phyloP scores from a whole-genome alignment of 140 eudicot species.

The Bidens hawaiensis region DNA sequence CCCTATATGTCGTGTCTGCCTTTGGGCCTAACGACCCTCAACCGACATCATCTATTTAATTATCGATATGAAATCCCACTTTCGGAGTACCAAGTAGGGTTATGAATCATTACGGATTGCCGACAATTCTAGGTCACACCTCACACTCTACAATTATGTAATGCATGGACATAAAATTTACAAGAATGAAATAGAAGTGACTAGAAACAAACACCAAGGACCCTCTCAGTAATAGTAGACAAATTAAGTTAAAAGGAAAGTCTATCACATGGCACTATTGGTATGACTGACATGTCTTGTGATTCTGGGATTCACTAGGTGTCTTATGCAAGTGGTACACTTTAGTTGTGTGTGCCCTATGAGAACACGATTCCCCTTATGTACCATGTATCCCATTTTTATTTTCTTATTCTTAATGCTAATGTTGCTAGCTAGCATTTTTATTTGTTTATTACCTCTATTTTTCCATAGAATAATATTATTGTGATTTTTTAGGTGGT shows the following conservation, averaged over 20 bases:
- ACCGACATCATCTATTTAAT: not conserved
- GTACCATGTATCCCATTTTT: slow-evolving; percentile 20
- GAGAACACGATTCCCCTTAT: slow-evolving; percentile 46
- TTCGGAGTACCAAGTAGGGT: not conserved
- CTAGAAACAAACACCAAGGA: slow-evolving; percentile 5
- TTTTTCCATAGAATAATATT: too few relatives aligned
- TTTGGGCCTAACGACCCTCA: not conserved
- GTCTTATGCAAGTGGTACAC: slow-evolving; percentile 19
- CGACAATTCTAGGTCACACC: not conserved
- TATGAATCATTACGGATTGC: not conserved
- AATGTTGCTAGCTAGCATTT: not conserved
- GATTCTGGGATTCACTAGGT: slow-evolving; percentile 10
- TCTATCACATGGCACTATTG: slow-evolving; percentile 17
- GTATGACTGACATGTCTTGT: slow-evolving; percentile 13
- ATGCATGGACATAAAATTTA: not conserved
- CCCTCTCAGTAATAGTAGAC: not conserved
- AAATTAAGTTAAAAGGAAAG: not conserved
- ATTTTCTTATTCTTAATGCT: not conserved
- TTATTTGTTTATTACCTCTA: not conserved
- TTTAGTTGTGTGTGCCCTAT: slow-evolving; percentile 35
- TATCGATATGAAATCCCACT: not conserved
- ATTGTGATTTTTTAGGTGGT: too few relatives aligned
- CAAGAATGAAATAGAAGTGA: slow-evolving; percentile 5
- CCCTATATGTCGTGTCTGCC: not conserved
- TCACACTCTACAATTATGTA: not conserved